phyloP scores from a whole-genome alignment of 257 asterid genomes.

The Oldenlandia corymbosa region DNA sequence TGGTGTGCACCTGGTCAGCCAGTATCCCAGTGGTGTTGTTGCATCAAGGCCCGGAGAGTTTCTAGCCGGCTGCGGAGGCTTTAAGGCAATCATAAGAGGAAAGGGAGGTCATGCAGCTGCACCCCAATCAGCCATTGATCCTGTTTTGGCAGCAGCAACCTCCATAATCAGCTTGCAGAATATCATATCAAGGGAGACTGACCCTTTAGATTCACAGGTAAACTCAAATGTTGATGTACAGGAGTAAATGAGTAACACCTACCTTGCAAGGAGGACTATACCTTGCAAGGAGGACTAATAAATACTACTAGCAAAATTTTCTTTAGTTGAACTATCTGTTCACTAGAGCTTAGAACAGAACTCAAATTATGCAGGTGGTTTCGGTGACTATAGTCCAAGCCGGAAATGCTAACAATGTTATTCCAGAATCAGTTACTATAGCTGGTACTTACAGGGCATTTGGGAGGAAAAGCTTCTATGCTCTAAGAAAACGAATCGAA shows the following conservation, averaged over 20 bases:
- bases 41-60: conserved; percentile 44
- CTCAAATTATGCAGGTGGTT: conserved; percentile 30
- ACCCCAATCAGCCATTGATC: conserved; percentile 35
- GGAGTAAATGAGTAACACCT: not conserved
- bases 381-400: conserved; percentile 36
- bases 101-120: conserved; percentile 32
- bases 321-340: not conserved
- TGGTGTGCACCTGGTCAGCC: conserved; percentile 34
- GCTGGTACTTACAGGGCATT: conserved; percentile 52
- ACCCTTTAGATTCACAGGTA: conserved; percentile 56
- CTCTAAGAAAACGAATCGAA: conserved; percentile 39
- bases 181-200: conserved; percentile 47
- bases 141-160: conserved; percentile 47
- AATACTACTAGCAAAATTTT: no score
- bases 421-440: conserved; percentile 37
- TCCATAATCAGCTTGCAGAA: conserved; percentile 46
- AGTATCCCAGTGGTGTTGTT: conserved; percentile 27
- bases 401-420: conserved; percentile 21
- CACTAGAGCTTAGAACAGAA: not conserved
- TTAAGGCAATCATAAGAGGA: conserved; percentile 38
- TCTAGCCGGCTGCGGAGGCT: conserved; percentile 51
- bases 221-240: not conserved
- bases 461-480: conserved; percentile 28
- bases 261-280: not conserved
- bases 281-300: not conserved